These are phyloP conservation scores for Fusarium sambucinum DNA, from an alignment of 2,329 filamentous ascomycete genomes.

Conservation along the genomic window DNA sequence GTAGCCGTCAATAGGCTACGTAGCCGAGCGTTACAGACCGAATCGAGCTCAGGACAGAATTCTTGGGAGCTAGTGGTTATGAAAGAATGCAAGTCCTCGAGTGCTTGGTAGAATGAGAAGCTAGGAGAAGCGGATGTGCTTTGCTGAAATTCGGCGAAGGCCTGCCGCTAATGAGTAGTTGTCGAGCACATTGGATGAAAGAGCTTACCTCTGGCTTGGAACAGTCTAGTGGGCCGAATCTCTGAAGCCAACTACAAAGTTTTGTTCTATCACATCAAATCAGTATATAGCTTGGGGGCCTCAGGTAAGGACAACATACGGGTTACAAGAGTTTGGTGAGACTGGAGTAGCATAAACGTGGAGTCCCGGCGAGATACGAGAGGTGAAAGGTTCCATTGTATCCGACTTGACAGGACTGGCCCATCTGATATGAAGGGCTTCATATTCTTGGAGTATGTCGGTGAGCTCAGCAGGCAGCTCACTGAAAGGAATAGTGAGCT, in stretches of 20 bases:
- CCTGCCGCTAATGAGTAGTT: slow-evolving; percentile 51
- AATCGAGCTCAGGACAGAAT: slow-evolving; percentile 62
- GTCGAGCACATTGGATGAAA: neutral
- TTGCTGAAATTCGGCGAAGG: slow-evolving; percentile 68
- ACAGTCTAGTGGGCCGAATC: slow-evolving; percentile 72
- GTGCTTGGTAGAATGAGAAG: slow-evolving; percentile 76
- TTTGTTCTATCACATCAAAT: slow-evolving; percentile 53
- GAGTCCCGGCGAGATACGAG: slow-evolving; percentile 81
- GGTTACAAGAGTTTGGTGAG: slow-evolving; percentile 24
- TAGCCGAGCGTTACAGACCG: slow-evolving; percentile 63
- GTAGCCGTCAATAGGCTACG: slow-evolving; percentile 64
- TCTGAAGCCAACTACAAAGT: slow-evolving; percentile 70
- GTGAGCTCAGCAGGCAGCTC: slow-evolving; percentile 79
- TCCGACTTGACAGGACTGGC: slow-evolving; percentile 69
- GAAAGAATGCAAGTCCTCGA: slow-evolving; percentile 69
- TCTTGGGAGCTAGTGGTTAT: slow-evolving; percentile 64
- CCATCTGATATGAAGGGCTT: slow-evolving; percentile 86
- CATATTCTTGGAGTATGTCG: slow-evolving; percentile 70
- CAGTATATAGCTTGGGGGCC: neutral
- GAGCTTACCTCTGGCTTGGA: slow-evolving; percentile 47
- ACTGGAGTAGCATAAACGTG: slow-evolving; percentile 81
- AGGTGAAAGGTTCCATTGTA: slow-evolving; percentile 76
- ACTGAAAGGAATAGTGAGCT: slow-evolving; percentile 77
- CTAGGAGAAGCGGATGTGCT: slow-evolving; percentile 61
- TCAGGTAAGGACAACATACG: slow-evolving; percentile 37